Conservation (phyloP, 441 rosid species). For the Syzygium syzygioides region DNA sequence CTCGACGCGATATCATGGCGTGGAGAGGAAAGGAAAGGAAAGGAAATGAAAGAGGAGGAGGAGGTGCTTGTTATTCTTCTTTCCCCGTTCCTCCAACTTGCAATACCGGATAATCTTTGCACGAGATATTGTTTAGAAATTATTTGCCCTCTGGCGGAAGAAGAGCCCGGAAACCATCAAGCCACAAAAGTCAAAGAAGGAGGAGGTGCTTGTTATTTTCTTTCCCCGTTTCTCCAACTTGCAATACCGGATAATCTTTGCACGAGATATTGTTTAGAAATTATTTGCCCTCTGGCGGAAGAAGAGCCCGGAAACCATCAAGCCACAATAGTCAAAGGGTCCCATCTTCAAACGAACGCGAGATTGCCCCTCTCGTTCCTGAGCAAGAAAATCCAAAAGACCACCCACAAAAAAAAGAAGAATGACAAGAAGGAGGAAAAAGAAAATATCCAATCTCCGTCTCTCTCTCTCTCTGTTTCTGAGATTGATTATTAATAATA, state of each 20-base stretch:
- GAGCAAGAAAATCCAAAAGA: background rate
- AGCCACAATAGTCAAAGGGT: background rate
- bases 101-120: fast-evolving
- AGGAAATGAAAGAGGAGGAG: background rate
- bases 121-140: no score
- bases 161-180: background rate
- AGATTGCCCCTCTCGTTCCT: no score
- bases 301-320: background rate
- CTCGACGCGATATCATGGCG: fast-evolving
- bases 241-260: fast-evolving
- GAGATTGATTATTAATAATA: background rate
- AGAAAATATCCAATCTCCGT: no score
- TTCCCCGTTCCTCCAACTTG: background rate
- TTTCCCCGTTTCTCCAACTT: background rate
- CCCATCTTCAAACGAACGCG: background rate
- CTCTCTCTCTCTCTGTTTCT: no score
- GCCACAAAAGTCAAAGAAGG: background rate
- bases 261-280: no score
- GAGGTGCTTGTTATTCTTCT: background rate
- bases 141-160: background rate
- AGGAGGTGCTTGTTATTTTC: background rate
- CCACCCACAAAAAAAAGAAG: no score
- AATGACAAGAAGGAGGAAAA: no score
- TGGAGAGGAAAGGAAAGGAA: background rate
- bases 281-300: background rate